Evolutionary conservation across 1,139 yeast species (phyloP), one percentile per base, ranked within the genome.

Genomic region (Schwanniomyces etchellsii): DNA sequence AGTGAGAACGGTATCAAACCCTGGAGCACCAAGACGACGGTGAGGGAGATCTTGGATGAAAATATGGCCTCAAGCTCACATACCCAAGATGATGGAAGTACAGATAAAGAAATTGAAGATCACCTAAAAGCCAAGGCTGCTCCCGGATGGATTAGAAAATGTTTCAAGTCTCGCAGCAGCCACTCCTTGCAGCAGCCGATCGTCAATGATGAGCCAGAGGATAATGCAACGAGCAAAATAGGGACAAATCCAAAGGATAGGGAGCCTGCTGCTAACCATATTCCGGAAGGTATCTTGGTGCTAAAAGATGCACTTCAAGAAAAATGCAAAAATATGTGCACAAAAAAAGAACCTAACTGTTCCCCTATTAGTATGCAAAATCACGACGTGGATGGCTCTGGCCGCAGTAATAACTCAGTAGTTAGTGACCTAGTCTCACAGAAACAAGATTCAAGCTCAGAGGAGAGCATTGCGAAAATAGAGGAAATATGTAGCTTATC

Each of bases 41-140:
- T 18, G 21, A n/a, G n/a, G 7, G 21, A 18, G 7, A 18, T 18
- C 9, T 18, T 18, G n/a, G 21, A 18, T 18, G 21, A 18, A 18
- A n/a, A 18, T n/a, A 18, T 18, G n/a, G n/a, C 9, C 7, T 7
- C n/a, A 18, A 7, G 21, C n/a, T 18, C 21, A 7, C 7, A 7
- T 18, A 18, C n/a, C 21, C 21, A 7, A n/a, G n/a, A n/a, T 7
- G 21, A 7, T 18, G 7, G 9, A 18, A 18, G 21, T n/a, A 7
- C n/a, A 18, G 21, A 41, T 20, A 30, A 45, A 4, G 48, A 39
- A 16, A 32, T 11, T 16, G 13, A 7, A 26, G 4, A 3, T 15
- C 4, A 24, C n/a, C 10, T 17, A 13, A 7, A 18, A 24, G 14
- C 10, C n/a, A 10, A 5, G 17, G 11, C 21, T 7, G 21, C 9